Base-by-base conservation (phyloP, 768 basidiomycete genomes). In the Boletus speciosus region DNA sequence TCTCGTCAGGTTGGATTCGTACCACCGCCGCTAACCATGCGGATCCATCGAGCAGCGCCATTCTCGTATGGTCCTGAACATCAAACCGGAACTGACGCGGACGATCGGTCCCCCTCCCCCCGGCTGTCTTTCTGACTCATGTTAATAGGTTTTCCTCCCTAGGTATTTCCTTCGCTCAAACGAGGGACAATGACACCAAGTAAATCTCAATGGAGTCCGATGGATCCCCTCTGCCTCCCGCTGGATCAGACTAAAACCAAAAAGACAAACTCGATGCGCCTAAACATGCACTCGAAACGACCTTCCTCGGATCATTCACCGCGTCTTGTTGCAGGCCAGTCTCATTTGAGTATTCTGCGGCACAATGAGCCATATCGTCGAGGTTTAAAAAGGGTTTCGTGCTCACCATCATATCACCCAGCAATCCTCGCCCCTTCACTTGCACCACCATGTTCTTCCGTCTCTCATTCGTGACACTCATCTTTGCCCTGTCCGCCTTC, bases 401-500 rank as follows among this genome's bases (percentile, higher is more conserved):
- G 14, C 2, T 15, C 14, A 10, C 31, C 5, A 21, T 25, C 34
- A 25, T 16, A 9, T 25, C 31, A 45, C 6, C 31, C 32, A n/a
- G 23, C 41, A n/a, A 46, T 21, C 6, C 15, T 23, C 32, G 1
- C 16, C 46, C 21, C 27, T 39, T 38, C 43, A 9, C 31, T 47
- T 25, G 19, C 11, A 40, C 2, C 34, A 6, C 39, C 32, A 63
- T 63, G 62, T 31, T 48, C 38, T 34, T 62, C n/a, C 53, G n/a
- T 32, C 45, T 41, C 11, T 58, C 54, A 9, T 46, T 62, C 14
- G 39, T 59, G 36, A 42, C 35, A 6, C 56, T 63, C 37, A 2
- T 52, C 42, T 10, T 59, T 39, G 63, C 56, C 7, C 7, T 53
- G 37, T 39, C 35, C n/a, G 38, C 49, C 27, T 25, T 65, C 40